Evolutionary conservation across 2,329 filamentous ascomycete species (phyloP), one percentile per base, ranked within the genome.

Genomic region (Calycina herbarum): DNA sequence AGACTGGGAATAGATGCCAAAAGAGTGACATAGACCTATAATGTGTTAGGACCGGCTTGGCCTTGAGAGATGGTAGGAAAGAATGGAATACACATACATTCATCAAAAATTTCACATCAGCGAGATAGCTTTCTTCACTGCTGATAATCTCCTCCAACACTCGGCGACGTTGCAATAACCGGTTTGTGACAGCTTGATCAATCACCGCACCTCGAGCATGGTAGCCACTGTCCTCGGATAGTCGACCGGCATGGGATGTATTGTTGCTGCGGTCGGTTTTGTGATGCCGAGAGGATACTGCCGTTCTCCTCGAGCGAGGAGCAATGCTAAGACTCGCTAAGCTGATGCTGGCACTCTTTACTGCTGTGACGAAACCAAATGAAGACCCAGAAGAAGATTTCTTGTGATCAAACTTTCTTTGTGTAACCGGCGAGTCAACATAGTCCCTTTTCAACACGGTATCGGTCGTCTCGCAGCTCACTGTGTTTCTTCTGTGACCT

Each of bases 121-220:
- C 87, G 72, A 98, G 89, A 76, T 98, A 98, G 73, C 89, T 87
- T 75, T 95, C 91, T 77, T 98, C 95, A 0, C 94, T 96, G 64
- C 80, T 85, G 67, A 97, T 87, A 61, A 98, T 81, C 78, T 98
- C 95, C 74, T 95, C 91, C 42, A 98, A 79, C 48, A 96, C 88
- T 68, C 89, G 88, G 15, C 92, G 87, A 67, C 95, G 86, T 73
- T 93, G 90, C 24, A 91, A 78, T 1, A 92, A 86, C 62, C 94
- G 86, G 70, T 88, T 85, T 54, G 85, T 85, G n/a, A 90, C 88
- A 35, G 83, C 87, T 65, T 89, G 85, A 70, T 97, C 93, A 11
- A 88, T 69, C 10, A 78, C 72, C 5, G 75, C 70, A n/a, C 76
- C 74, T 56, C 80, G 82, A 56, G 92, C 90, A 6, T 84, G 79